These are phyloP conservation scores for Capsicum rhomboideum DNA, from an alignment of 257 asterid species.

Conservation along the genomic window DNA sequence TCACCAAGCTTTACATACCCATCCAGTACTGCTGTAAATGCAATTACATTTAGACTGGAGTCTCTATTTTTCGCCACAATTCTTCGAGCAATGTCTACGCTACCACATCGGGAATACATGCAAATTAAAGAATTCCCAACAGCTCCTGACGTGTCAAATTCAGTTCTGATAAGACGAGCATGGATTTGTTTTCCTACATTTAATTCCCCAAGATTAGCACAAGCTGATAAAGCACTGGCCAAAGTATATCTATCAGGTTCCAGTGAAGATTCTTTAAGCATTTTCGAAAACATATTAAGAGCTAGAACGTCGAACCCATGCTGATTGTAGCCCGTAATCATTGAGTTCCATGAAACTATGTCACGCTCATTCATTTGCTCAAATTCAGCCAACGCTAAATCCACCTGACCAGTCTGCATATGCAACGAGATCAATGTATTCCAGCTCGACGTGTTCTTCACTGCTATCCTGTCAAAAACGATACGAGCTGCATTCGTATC, in stretches of 20 bases:
- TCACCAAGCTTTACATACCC: slow-evolving; percentile 77
- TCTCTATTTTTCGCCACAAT: slow-evolving; percentile 28
- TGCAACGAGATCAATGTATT: slow-evolving; percentile 57
- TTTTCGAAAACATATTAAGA: slow-evolving; percentile 39
- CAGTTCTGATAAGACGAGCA: slow-evolving; percentile 45
- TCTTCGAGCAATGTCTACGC: slow-evolving; percentile 46
- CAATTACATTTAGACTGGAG: slow-evolving; percentile 41
- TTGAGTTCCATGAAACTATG: slow-evolving; percentile 70
- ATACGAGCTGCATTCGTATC: slow-evolving; percentile 32
- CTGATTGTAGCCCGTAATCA: slow-evolving; percentile 76
- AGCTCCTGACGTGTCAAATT: slow-evolving; percentile 43
- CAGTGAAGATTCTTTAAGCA: slow-evolving; percentile 39
- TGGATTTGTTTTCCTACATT: slow-evolving; percentile 65
- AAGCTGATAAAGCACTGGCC: slow-evolving; percentile 66
- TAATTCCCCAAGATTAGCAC: slow-evolving; percentile 49
- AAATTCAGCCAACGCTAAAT: slow-evolving; percentile 47
- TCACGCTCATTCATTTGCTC: slow-evolving; percentile 60
- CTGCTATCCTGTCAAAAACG: slow-evolving; percentile 43
- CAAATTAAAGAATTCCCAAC: slow-evolving; percentile 66
- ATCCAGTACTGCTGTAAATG: slow-evolving; percentile 74
- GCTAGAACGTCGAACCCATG: slow-evolving; percentile 52
- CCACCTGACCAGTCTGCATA: slow-evolving; percentile 53
- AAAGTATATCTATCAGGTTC: slow-evolving; percentile 64
- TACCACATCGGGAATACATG: slow-evolving; percentile 76
- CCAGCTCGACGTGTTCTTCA: slow-evolving; percentile 55